These are phyloP conservation scores for Backusella parvicylindrica DNA, from an alignment of 192 early-diverging fungal genomes.

Conservation along the genomic window DNA sequence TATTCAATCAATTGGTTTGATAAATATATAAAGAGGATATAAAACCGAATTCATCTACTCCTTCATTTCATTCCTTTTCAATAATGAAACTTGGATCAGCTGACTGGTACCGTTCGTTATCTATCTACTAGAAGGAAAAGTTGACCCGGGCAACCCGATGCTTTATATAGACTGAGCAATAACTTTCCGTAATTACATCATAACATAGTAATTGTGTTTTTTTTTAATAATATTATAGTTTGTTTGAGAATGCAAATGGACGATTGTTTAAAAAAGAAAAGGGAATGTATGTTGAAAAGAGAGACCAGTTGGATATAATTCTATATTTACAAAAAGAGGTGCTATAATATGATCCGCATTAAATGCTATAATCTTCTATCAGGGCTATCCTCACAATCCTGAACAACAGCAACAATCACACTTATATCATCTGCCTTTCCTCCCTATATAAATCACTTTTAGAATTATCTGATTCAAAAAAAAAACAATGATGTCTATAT, in stretches of 20 bases:
- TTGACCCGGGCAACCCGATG: not conserved
- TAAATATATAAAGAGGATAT: not conserved
- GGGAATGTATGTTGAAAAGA: not conserved
- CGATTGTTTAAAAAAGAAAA: not conserved
- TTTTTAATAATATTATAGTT: not conserved
- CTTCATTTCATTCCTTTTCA: not conserved
- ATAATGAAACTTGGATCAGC: not conserved
- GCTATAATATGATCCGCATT: not conserved
- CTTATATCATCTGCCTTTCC: slow-evolving; percentile 97
- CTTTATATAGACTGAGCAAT: not conserved
- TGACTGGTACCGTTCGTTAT: not conserved
- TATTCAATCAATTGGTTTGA: not conserved
- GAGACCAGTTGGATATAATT: not conserved
- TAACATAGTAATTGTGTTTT: not conserved
- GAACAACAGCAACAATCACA: slow-evolving; percentile 82
- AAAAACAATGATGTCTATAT: too few species aligned
- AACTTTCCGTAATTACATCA: not conserved
- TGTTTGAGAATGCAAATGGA: not conserved
- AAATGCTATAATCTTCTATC: slow-evolving; percentile 8
- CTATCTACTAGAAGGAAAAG: not conserved
- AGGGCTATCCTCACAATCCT: slow-evolving; percentile 23
- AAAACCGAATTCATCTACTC: not conserved
- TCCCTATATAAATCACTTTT: slow-evolving; percentile 54
- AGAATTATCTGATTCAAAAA: not conserved
- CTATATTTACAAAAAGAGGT: slow-evolving; percentile 1